Evolutionary conservation across 306 rosid genomes (phyloP).

Genomic region (Hippophae rhamnoides): DNA sequence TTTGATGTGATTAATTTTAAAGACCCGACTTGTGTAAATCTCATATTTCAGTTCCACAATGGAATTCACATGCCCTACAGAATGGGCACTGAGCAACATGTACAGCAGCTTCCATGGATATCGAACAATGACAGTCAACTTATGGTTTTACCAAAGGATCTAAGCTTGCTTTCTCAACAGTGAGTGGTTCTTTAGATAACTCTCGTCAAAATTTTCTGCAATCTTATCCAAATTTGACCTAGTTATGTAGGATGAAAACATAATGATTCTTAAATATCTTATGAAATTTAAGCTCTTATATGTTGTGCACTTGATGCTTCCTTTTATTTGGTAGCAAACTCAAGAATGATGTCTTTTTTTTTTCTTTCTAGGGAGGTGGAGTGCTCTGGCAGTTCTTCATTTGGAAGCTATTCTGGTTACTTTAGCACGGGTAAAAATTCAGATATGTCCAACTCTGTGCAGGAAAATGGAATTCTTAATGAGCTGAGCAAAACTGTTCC

Average conservation of each 20-base stretch:
- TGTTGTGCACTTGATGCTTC: too few relatives aligned
- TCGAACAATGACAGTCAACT: constrained; percentile 38
- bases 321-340: background rate
- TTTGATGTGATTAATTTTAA: too few relatives aligned
- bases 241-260: too few relatives aligned
- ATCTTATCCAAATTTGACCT: too few relatives aligned
- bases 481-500: constrained; percentile 39
- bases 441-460: constrained; percentile 38
- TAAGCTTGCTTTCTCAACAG: constrained; percentile 58
- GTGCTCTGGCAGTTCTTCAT: constrained; percentile 26
- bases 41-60: constrained; percentile 56
- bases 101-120: constrained; percentile 65
- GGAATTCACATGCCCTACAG: constrained; percentile 56
- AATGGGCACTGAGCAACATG: constrained; percentile 62
- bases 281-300: background rate
- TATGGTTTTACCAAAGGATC: constrained; percentile 51
- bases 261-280: too few relatives aligned
- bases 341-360: background rate
- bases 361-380: constrained; percentile 48
- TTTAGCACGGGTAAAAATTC: constrained; percentile 39
- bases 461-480: constrained; percentile 33
- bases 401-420: constrained; percentile 35
- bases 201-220: too few relatives aligned
- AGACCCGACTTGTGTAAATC: constrained; percentile 3
- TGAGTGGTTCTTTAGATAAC: constrained; percentile 12